These are phyloP conservation scores for Xylariomycetidae sp. DNA, from an alignment of 2,329 filamentous ascomycete genomes.

Conservation along the genomic window DNA sequence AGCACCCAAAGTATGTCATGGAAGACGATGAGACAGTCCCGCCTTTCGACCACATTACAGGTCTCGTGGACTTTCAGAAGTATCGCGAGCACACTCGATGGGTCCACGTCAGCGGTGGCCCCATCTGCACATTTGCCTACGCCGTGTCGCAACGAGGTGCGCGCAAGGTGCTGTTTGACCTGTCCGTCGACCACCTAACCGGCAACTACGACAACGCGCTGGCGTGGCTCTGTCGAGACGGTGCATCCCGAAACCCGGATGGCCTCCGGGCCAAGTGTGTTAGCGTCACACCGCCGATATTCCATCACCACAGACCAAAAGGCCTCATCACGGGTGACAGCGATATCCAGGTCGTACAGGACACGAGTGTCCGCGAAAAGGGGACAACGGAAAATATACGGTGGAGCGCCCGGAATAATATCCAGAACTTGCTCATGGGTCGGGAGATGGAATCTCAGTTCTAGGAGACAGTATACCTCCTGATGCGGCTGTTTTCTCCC, in stretches of 20 bases:
- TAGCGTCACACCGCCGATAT: constrained; percentile 28
- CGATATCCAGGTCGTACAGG: constrained; percentile 27
- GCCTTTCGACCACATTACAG: constrained; percentile 19
- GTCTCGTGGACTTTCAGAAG: constrained; percentile 22
- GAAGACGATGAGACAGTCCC: constrained; percentile 21
- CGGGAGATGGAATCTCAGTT: too few species aligned
- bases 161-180: constrained; percentile 22
- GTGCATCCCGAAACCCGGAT: too few species aligned
- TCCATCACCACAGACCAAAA: constrained; percentile 28
- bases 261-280: constrained; percentile 28
- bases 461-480: too few species aligned
- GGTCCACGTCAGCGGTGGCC: constrained; percentile 21
- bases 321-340: constrained; percentile 15
- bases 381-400: constrained; percentile 30
- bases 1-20: constrained; percentile 20
- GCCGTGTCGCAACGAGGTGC: constrained; percentile 23
- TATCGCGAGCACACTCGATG: constrained; percentile 18
- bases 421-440: constrained; percentile 24
- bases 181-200: constrained; percentile 24
- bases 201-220: constrained; percentile 30
- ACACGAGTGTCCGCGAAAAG: constrained; percentile 23
- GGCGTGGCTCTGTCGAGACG: constrained; percentile 25
- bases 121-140: constrained; percentile 27
- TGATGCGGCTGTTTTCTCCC: too few species aligned
- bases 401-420: constrained; percentile 29